Conservation (phyloP, 805 yeast species). For the Scheffersomyces coipomensis region DNA sequence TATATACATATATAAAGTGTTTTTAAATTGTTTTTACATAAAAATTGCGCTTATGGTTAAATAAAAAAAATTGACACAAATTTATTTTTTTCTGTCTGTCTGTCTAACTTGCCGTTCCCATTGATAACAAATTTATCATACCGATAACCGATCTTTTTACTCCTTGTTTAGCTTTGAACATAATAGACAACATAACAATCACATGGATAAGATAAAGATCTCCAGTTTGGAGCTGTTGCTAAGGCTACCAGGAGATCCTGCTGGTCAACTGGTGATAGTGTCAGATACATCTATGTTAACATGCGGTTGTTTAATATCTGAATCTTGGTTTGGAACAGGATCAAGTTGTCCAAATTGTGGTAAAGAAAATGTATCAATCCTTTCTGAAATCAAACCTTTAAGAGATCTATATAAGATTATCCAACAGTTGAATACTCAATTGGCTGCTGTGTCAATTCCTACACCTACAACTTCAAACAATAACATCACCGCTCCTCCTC, state of each 20-base stretch:
- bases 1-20: too few relatives aligned
- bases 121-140: too few relatives aligned
- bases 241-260: conserved; percentile 17
- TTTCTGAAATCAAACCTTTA: conserved; percentile 30
- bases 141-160: too few relatives aligned
- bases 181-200: background rate
- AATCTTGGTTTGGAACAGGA: conserved; percentile 17
- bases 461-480: conserved; percentile 4
- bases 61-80: too few relatives aligned
- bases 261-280: conserved; percentile 10
- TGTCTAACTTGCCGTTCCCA: too few relatives aligned
- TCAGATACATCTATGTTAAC: conserved; percentile 35
- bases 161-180: too few relatives aligned
- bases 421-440: conserved; percentile 12
- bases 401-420: conserved; percentile 30
- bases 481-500: background rate
- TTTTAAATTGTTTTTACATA: too few relatives aligned
- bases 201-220: conserved; percentile 15
- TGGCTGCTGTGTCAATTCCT: background rate
- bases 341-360: conserved; percentile 25
- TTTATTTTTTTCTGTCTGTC: too few relatives aligned
- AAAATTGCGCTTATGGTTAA: too few relatives aligned
- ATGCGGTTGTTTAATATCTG: conserved; percentile 43
- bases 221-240: conserved; percentile 24
- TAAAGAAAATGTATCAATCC: conserved; percentile 14